Evolutionary conservation across 2,329 filamentous ascomycete genomes (phyloP), one percentile per base, ranked within the genome.

Genomic region (Apiospora saccharicola): DNA sequence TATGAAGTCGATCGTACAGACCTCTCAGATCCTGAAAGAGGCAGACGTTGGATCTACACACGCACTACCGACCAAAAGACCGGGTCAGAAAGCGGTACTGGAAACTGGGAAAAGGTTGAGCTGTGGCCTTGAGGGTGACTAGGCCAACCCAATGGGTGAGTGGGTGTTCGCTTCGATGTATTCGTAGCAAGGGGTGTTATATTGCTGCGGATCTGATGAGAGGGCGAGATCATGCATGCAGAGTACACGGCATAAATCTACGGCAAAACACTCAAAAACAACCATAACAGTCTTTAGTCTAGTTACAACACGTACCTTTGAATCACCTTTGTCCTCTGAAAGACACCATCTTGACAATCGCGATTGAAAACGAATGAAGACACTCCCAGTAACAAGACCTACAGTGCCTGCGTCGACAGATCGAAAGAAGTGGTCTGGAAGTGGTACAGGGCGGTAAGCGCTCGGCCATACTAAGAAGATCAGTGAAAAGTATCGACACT

Each of bases 1-100:
- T 89, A 93, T 12, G 90, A 93, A 80, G 91, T 97, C 26, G 95
- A 97, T 80, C 86, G 88, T 77, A 85, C 93, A 22, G 93, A 96
- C 80, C 82, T 97, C 70, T 90, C 88, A 72, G 89, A 94, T 78
- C 89, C 91, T 0, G 87, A 87, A 67, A 88, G 89, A 73, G 86
- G 87, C 16, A 85, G 87, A 75, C 86, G 95, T 77, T 93, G 90
- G 86, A 84, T 89, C 73, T 96, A 95, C 83, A 90, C 86, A 37
- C 89, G 90, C 76, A 85, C 88, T 7, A 83, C 68, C 4, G 83
- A 82, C 44, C 83, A 81, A 67, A 82, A 82, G 22, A 67, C 37
- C 44, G 72, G 76, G 51, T 72, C 78, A 5, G 78, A 71, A 69
- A 74, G 77, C 37, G 77, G 76, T 24, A 80, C 78, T 12, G 82